Base-by-base conservation (phyloP, 768 basidiomycete genomes). In the Leccinum olivaceopallidum region DNA sequence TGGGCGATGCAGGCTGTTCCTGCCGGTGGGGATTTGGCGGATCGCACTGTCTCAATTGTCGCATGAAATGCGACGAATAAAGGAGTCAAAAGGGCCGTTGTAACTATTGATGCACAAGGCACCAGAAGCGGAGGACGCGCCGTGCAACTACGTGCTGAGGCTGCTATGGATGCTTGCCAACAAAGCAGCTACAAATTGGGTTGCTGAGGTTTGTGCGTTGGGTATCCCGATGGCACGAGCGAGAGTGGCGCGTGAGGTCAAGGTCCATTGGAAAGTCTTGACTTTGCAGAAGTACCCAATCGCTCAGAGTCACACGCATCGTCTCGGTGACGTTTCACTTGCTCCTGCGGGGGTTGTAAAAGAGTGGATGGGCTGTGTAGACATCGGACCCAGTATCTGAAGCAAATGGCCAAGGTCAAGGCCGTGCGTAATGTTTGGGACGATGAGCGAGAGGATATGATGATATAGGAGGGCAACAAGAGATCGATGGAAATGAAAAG, bases 1-100 rank as follows among this genome's bases (percentile, higher is more conserved):
- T 28, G 28, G 28, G 28, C 2, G 28, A n/a, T n/a, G 39, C 4
- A 3, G 18, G 39, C 78, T 93, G 32, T 96, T 95, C 77, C 93
- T 93, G 1, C 70, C 94, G 6, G 28, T 87, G 10, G 94, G 95
- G 68, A 78, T 95, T 65, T n/a, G 92, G 88, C 81, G 92, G 1
- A 79, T 95, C 10, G 88, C 87, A 0, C 28, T 28, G 28, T 28
- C 28, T 30, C 28, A 1, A 28, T 28, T 28, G 28, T 28, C 0
- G 69, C 73, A 28, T 28, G 1, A 7, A 28, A 28, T 28, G 28
- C 80, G 28, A 30, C 30, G 5, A 36, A 36, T 59, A 60, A 60
- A 3, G 68, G 68, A 6, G 1, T 59, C 74, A 10, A 67, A 73
- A 7, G 64, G 66, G 8, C 22, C 76, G 30, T 30, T 2, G 30